Evolutionary conservation across 148 eudicot genomes (phyloP).

Genomic region (Cornus suecica): DNA sequence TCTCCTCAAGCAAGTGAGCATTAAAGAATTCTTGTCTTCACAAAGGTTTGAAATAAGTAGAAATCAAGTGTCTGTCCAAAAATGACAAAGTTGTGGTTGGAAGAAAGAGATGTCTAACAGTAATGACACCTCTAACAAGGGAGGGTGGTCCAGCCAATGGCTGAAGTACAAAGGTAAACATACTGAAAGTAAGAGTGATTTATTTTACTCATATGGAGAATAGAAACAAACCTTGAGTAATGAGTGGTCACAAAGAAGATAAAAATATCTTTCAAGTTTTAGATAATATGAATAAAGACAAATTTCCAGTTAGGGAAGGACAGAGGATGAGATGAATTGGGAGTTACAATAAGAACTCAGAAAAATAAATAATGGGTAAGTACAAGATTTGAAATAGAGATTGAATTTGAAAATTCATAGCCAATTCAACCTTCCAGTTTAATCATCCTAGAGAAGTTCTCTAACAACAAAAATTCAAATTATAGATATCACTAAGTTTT

Average conservation of each 20-base stretch:
- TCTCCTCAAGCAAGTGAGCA: background rate
- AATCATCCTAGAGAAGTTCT: background rate
- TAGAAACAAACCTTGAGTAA: slow-evolving; percentile 1
- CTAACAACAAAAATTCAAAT: background rate
- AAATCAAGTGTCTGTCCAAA: slow-evolving; percentile 7
- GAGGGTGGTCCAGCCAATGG: slow-evolving; percentile 21
- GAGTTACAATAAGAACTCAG: slow-evolving; percentile 8
- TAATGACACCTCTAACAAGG: background rate
- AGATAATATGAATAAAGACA: slow-evolving; percentile 19
- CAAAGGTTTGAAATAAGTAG: background rate
- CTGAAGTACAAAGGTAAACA: background rate
- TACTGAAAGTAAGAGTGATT: slow-evolving; percentile 13
- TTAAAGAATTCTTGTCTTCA: slow-evolving; percentile 1
- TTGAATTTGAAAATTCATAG: slow-evolving; percentile 21
- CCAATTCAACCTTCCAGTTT: slow-evolving; percentile 3
- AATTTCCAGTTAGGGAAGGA: slow-evolving; percentile 12
- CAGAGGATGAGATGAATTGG: slow-evolving; percentile 19
- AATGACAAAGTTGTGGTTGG: slow-evolving; percentile 20
- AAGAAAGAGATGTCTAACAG: slow-evolving; percentile 19
- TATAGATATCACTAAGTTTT: background rate
- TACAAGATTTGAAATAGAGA: slow-evolving; percentile 3
- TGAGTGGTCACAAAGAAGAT: slow-evolving; percentile 8
- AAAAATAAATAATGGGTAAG: slow-evolving; percentile 13
- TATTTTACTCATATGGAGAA: background rate
- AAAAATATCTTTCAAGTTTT: background rate